Percentiles rank a stretch among this genome's conserved stretches.
phyloP scores from a whole-genome alignment of 2,329 filamentous ascomycete genomes.

The Fusarium xylarioides region DNA sequence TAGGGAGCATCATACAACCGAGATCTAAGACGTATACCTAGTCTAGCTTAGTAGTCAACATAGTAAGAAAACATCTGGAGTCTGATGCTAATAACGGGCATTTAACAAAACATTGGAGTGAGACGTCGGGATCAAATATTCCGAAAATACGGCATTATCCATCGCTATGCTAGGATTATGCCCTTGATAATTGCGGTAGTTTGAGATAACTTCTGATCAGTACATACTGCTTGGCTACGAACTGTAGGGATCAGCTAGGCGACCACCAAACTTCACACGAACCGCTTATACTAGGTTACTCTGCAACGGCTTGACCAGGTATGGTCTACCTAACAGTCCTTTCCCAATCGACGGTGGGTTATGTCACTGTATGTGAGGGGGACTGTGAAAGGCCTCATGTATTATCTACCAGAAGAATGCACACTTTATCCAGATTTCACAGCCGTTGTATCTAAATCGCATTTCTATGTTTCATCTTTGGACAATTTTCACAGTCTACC shows the following conservation, averaged over 20 bases:
- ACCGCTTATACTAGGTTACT: background rate
- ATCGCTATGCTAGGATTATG: background rate
- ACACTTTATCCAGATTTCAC: background rate
- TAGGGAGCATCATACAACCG: background rate
- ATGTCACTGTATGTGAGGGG: background rate
- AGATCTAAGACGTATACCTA: background rate
- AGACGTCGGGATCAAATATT: background rate
- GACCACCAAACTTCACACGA: background rate
- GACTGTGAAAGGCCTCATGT: background rate
- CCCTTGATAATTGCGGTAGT: background rate
- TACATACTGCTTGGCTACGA: background rate
- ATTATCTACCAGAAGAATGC: background rate
- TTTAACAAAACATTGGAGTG: background rate
- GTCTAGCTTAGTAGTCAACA: no score
- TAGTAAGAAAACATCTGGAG: background rate
- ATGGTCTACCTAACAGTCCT: background rate
- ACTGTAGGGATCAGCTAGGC: background rate
- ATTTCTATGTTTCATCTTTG: background rate
- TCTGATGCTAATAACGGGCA: background rate
- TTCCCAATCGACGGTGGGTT: background rate
- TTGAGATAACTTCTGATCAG: background rate
- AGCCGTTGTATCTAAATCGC: background rate
- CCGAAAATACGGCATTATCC: background rate
- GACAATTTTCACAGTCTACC: background rate
- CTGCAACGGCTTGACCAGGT: background rate